phyloP scores from a whole-genome alignment of 768 basidiomycete genomes.

The Pleurotus ostreatus region DNA sequence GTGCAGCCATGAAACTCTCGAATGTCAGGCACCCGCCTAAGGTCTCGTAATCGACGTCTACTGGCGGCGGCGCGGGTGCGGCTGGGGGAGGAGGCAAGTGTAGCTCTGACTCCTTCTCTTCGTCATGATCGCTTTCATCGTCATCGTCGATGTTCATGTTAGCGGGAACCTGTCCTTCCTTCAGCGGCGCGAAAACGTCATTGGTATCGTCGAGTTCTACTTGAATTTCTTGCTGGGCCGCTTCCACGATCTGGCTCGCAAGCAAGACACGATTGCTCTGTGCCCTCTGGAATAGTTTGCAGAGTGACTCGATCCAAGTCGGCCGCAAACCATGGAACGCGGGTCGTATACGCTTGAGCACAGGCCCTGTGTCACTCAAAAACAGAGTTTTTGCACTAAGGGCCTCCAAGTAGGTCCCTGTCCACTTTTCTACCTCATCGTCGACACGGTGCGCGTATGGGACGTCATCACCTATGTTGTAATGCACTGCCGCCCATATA shows the following conservation, averaged over 20 bases:
- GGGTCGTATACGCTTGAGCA: neutral
- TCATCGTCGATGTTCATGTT: too few relatives aligned
- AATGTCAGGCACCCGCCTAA: neutral
- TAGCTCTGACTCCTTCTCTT: too few relatives aligned
- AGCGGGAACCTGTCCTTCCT: too few relatives aligned
- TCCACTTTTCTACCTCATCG: neutral
- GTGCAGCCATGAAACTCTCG: neutral
- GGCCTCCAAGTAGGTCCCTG: neutral
- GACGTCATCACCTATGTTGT: slow-evolving; percentile 13
- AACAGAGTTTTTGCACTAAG: neutral
- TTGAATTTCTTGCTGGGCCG: too few relatives aligned
- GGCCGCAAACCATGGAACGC: neutral
- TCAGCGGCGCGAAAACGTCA: too few relatives aligned
- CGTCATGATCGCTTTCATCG: too few relatives aligned
- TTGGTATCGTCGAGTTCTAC: too few relatives aligned
- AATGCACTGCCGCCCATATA: slow-evolving; percentile 18
- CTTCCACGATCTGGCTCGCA: too few relatives aligned
- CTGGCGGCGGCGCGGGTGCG: neutral
- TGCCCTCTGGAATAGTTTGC: neutral
- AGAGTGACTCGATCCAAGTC: neutral
- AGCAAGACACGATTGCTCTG: neutral
- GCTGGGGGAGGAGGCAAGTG: too few relatives aligned
- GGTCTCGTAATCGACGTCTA: neutral
- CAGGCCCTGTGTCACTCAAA: neutral
- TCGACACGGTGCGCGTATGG: neutral